A percentile compares a stretch with the other conserved stretches of the same genome.
Conservation (phyloP, 2,329 filamentous ascomycete genomes). For the Drechslera avenae region DNA sequence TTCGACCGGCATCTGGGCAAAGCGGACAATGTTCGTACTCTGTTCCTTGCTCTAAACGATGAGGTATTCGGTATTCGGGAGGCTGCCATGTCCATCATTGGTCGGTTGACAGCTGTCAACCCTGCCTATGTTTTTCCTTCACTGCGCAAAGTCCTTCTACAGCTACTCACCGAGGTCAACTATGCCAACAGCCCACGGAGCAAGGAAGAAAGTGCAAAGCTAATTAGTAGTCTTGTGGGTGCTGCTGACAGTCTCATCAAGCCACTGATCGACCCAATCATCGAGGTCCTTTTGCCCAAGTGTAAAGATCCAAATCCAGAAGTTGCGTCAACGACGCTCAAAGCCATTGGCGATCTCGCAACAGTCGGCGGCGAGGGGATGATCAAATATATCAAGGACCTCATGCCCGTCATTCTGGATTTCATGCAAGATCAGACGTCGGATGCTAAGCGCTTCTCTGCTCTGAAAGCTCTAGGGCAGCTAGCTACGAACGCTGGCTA, state of each 20-base stretch:
- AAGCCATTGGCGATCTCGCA: conserved; percentile 91
- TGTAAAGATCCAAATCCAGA: conserved; percentile 82
- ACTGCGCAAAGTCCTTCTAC: conserved; percentile 89
- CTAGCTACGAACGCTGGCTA: conserved; percentile 96
- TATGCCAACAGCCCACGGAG: conserved; percentile 93
- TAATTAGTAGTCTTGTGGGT: conserved; percentile 89
- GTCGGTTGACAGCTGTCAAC: conserved; percentile 86
- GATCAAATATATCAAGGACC: conserved; percentile 83
- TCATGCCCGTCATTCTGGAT: conserved; percentile 95
- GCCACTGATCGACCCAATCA: conserved; percentile 96
- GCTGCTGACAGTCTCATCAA: conserved; percentile 93
- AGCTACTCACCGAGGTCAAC: conserved; percentile 93
- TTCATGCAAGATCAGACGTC: conserved; percentile 94
- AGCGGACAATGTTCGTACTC: conserved; percentile 92
- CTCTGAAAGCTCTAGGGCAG: conserved; percentile 87
- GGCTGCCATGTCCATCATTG: conserved; percentile 94
- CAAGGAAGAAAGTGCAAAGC: conserved; percentile 93
- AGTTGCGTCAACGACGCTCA: conserved; percentile 92
- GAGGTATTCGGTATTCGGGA: conserved; percentile 91
- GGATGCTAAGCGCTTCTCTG: conserved; percentile 85
- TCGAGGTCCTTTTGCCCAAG: conserved; percentile 91
- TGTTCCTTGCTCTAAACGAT: conserved; percentile 95
- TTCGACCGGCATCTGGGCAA: conserved; percentile 98
- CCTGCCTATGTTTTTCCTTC: conserved; percentile 98
- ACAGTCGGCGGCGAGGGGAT: conserved; percentile 94